phyloP scores from a whole-genome alignment of 2,329 filamentous ascomycete species.

The Colletotrichum karsti region DNA sequence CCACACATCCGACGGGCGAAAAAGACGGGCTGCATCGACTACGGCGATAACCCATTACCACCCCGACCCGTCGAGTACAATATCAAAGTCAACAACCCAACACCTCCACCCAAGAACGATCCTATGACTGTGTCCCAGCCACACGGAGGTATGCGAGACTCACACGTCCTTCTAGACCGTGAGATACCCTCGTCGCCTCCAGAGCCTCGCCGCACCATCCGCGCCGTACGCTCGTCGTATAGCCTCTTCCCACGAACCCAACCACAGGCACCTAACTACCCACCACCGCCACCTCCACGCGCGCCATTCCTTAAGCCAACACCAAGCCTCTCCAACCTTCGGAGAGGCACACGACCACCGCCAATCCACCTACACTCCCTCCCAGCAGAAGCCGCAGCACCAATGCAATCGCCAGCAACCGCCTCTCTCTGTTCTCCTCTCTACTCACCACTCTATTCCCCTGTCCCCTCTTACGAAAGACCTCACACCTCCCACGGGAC shows the following conservation, averaged over 20 bases:
- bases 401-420: slow-evolving; percentile 12
- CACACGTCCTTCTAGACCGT: not conserved
- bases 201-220: slow-evolving; percentile 31
- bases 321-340: slow-evolving; percentile 7
- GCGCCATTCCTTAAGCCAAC: not conserved
- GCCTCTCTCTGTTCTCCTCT: slow-evolving; percentile 24
- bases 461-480: slow-evolving; percentile 13
- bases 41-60: slow-evolving; percentile 35
- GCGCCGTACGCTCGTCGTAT: slow-evolving; percentile 29
- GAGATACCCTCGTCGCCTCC: not conserved
- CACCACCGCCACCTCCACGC: slow-evolving; percentile 13
- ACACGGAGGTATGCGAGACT: slow-evolving; percentile 3
- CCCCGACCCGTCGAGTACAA: slow-evolving; percentile 30
- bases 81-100: slow-evolving; percentile 19
- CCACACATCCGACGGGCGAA: slow-evolving; percentile 29
- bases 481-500: slow-evolving; percentile 24
- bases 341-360: slow-evolving; percentile 23
- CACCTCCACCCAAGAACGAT: not conserved
- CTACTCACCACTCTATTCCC: slow-evolving; percentile 18
- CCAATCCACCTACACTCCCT: slow-evolving; percentile 29
- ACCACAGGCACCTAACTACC: not conserved
- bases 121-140: slow-evolving; percentile 23
- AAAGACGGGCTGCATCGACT: slow-evolving; percentile 27
- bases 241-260: slow-evolving; percentile 29
- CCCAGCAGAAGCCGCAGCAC: slow-evolving; percentile 2